phyloP scores from a whole-genome alignment of 192 early-diverging fungal genomes.

The Backusella sp. region DNA sequence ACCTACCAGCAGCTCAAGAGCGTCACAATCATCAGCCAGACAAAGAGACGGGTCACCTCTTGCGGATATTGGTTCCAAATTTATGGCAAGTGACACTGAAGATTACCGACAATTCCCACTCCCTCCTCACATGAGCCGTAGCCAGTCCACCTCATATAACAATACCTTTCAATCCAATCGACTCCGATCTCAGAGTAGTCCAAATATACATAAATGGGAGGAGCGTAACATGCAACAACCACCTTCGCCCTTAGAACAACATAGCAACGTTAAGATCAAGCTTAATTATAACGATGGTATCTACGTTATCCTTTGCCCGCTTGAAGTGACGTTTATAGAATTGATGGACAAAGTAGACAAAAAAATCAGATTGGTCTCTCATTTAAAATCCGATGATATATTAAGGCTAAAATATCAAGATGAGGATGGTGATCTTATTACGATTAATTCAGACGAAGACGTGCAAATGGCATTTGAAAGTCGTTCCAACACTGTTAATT shows the following conservation, averaged over 20 bases:
- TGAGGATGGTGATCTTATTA: conserved; percentile 90
- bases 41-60: conserved; percentile 49
- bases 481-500: conserved; percentile 47
- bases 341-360: conserved; percentile 82
- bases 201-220: conserved; percentile 49
- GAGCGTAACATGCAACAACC: conserved; percentile 5
- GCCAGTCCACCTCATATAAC: conserved; percentile 13
- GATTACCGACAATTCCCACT: conserved; percentile 35
- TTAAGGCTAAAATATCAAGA: conserved; percentile 86
- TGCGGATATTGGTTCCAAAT: conserved; percentile 51
- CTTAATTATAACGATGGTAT: conserved; percentile 87
- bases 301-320: conserved; percentile 84
- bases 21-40: conserved; percentile 35
- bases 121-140: conserved; percentile 14
- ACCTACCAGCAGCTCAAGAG: conserved; percentile 43
- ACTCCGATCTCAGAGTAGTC: conserved; percentile 53
- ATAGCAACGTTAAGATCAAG: conserved; percentile 64
- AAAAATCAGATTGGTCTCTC: conserved; percentile 83
- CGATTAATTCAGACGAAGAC: conserved; percentile 89
- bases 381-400: conserved; percentile 53
- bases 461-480: conserved; percentile 90
- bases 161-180: conserved; percentile 32
- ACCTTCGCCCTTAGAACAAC: conserved; percentile 11
- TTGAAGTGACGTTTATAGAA: conserved; percentile 72
- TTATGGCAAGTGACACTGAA: conserved; percentile 41